A percentile compares a stretch with the other conserved stretches of the same genome.
phyloP scores from a whole-genome alignment of 2,329 filamentous ascomycete genomes.

The Arthrobotrys sinensis region DNA sequence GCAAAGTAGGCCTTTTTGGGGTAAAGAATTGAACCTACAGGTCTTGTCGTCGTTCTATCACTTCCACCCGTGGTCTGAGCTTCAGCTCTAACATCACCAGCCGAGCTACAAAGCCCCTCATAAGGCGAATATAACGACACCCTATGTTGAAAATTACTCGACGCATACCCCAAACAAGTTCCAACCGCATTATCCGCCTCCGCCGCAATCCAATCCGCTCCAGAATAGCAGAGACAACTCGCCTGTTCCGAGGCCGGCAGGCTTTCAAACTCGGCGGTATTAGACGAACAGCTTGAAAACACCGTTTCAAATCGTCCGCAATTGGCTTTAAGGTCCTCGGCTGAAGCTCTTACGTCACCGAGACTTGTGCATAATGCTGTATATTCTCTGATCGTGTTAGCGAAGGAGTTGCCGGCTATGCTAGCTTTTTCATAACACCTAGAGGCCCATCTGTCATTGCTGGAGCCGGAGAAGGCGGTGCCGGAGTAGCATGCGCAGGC shows the following conservation, averaged over 20 bases:
- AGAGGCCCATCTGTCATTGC: conserved; percentile 25
- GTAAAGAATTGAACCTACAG: conserved; percentile 17
- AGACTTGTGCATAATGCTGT: conserved; percentile 36
- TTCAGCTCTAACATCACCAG: conserved; percentile 39
- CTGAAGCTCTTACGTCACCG: conserved; percentile 41
- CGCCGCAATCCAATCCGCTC: conserved; percentile 22
- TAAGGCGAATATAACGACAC: conserved; percentile 46
- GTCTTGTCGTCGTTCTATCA: conserved; percentile 12
- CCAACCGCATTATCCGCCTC: conserved; percentile 36
- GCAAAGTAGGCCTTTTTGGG: not conserved
- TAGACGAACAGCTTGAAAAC: conserved; percentile 29
- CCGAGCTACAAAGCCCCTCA: conserved; percentile 32
- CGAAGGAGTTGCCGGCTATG: conserved; percentile 2
- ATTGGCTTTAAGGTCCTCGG: conserved; percentile 14
- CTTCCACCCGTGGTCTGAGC: conserved; percentile 15
- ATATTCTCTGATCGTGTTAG: conserved; percentile 18
- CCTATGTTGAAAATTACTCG: conserved; percentile 37
- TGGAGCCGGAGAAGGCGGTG: conserved; percentile 15
- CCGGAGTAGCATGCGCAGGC: conserved; percentile 48
- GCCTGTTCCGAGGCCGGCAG: conserved; percentile 24
- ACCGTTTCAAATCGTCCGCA: conserved; percentile 28
- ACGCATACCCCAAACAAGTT: conserved; percentile 42
- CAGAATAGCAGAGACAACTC: conserved; percentile 43
- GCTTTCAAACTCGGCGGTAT: conserved; percentile 2
- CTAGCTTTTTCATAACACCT: conserved; percentile 38